These are phyloP conservation scores for Aspergillus diversus DNA, from an alignment of 495 filamentous ascomycete species.

Conservation along the genomic window DNA sequence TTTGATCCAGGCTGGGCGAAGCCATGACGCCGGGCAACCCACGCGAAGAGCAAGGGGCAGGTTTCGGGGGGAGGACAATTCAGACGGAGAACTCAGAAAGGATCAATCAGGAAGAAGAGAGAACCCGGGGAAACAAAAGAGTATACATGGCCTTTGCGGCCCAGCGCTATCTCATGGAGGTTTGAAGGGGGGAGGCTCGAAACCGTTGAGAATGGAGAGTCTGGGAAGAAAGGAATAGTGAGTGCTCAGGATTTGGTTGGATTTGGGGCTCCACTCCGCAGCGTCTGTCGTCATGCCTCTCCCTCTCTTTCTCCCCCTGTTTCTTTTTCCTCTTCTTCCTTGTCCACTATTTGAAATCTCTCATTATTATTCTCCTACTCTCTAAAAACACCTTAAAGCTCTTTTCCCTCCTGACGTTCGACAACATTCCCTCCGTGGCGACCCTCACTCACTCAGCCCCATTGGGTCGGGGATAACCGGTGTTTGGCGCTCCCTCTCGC, in stretches of 20 bases:
- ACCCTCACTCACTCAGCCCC: constrained; percentile 4
- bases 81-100: constrained; percentile 36
- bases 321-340: neutral
- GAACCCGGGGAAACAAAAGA: constrained; percentile 8
- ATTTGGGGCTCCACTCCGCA: constrained; percentile 6
- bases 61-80: neutral
- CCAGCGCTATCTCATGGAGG: constrained; percentile 32
- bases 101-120: constrained; percentile 2
- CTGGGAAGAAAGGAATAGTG: neutral
- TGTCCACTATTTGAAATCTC: neutral
- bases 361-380: constrained; percentile 7
- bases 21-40: constrained; percentile 43
- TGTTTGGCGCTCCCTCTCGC: constrained; percentile 17
- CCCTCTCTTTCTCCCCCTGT: constrained; percentile 11
- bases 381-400: neutral
- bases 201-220: neutral
- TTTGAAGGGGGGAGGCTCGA: neutral
- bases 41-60: neutral
- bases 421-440: neutral
- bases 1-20: constrained; percentile 72
- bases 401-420: constrained; percentile 5
- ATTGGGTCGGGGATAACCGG: constrained; percentile 29
- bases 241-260: neutral
- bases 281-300: constrained; percentile 11
- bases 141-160: constrained; percentile 38